Evolutionary conservation across 176 grass and related monocot species (phyloP).

Genomic region (Urochloa ruziziensis): DNA sequence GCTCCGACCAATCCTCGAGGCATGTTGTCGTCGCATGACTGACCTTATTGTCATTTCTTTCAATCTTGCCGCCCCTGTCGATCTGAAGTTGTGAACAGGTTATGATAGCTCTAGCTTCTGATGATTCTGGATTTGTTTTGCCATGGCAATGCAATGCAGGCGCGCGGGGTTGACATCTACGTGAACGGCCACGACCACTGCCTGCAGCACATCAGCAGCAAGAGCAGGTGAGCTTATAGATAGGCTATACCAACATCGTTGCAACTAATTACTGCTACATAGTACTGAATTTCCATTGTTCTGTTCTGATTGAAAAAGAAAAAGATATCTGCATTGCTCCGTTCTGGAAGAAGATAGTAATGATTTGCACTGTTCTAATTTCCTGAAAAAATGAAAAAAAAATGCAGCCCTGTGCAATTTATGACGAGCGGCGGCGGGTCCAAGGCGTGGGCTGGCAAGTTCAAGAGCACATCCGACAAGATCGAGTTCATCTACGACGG

Average conservation of each 20-base stretch:
- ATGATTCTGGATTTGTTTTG: neutral
- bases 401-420: constrained; percentile 50
- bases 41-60: neutral
- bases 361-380: neutral
- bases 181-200: constrained; percentile 90
- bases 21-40: neutral
- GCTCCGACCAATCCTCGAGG: constrained; percentile 78
- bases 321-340: neutral
- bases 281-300: neutral
- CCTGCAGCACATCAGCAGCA: constrained; percentile 76
- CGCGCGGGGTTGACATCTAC: constrained; percentile 54
- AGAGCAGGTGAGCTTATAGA: constrained; percentile 59
- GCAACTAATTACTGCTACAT: no score
- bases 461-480: constrained; percentile 51
- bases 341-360: neutral
- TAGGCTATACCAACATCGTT: neutral
- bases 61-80: neutral
- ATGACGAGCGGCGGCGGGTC: constrained; percentile 85
- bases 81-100: no score
- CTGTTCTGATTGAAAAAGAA: neutral
- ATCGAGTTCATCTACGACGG: constrained; percentile 83
- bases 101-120: neutral
- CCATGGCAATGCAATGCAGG: constrained; percentile 15
- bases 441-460: constrained; percentile 74
- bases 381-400: neutral